Conservation (phyloP, 805 yeast genomes). For the Wilhelminamyces savonicus region DNA sequence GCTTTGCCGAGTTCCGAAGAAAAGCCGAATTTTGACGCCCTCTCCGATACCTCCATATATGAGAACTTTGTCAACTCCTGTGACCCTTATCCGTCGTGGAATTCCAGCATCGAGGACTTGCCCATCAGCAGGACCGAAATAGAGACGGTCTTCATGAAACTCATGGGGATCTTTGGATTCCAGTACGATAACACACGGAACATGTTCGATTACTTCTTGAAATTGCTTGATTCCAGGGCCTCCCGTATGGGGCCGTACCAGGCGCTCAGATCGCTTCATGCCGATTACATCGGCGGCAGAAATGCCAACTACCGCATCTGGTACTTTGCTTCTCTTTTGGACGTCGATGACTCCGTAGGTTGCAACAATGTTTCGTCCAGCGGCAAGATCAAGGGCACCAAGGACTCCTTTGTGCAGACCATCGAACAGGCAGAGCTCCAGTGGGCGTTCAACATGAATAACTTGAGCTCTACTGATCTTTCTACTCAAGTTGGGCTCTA, state of each 20-base stretch:
- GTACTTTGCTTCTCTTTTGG: conserved; percentile 72
- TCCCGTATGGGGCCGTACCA: conserved; percentile 52
- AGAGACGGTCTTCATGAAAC: conserved; percentile 46
- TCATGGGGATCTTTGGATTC: conserved; percentile 57
- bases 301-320: conserved; percentile 67
- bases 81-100: conserved; percentile 56
- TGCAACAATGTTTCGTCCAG: conserved; percentile 20
- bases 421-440: conserved; percentile 36
- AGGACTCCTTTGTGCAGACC: conserved; percentile 1
- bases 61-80: no score
- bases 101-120: conserved; percentile 24
- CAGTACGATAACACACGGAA: conserved; percentile 60
- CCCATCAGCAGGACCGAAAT: conserved; percentile 52
- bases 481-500: conserved; percentile 62
- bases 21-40: no score
- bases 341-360: conserved; percentile 46
- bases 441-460: conserved; percentile 49
- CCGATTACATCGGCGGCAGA: conserved; percentile 69
- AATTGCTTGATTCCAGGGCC: conserved; percentile 61
- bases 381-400: conserved; percentile 16
- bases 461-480: conserved; percentile 46
- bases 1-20: no score
- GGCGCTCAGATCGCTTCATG: conserved; percentile 59
- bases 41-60: no score
- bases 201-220: conserved; percentile 60